Evolutionary conservation across 305 asterid genomes (phyloP).

Genomic region (Nicotiana rustica): DNA sequence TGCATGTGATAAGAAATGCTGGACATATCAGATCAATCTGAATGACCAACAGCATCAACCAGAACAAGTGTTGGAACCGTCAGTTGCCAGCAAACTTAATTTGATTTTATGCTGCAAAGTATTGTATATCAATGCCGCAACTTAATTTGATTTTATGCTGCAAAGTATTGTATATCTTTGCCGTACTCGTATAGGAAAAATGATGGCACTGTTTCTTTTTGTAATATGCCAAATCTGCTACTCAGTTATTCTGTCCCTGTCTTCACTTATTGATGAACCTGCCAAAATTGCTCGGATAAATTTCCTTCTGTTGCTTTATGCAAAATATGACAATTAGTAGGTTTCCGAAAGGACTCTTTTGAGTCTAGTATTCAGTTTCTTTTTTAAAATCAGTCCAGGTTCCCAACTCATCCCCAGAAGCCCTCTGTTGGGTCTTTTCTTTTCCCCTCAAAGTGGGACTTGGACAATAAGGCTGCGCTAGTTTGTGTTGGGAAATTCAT

Average conservation of each 20-base stretch:
- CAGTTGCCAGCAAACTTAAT: slow-evolving; percentile 15
- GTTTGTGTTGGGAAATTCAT: slow-evolving; percentile 8
- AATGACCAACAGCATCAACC: slow-evolving; percentile 1
- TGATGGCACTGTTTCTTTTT: neutral
- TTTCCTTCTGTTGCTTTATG: slow-evolving; percentile 16
- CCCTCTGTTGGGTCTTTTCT: neutral
- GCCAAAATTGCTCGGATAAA: slow-evolving; percentile 14
- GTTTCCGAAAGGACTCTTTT: neutral
- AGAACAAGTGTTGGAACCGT: slow-evolving; percentile 11
- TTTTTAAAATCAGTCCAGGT: slow-evolving; percentile 12
- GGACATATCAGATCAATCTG: slow-evolving; percentile 18
- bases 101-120: neutral
- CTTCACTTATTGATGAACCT: neutral
- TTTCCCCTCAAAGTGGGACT: neutral
- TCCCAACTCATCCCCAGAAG: neutral
- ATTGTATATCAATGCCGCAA: neutral
- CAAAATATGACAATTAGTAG: neutral
- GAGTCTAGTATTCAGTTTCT: neutral
- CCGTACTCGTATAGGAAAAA: neutral
- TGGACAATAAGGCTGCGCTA: neutral
- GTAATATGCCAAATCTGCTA: slow-evolving; percentile 1
- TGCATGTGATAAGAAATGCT: slow-evolving; percentile 13
- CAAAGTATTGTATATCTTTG: neutral
- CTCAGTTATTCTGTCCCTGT: slow-evolving; percentile 8
- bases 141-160: too few relatives aligned